Evolutionary conservation across 805 yeast genomes (phyloP).

Genomic region (Nematodospora valgi): DNA sequence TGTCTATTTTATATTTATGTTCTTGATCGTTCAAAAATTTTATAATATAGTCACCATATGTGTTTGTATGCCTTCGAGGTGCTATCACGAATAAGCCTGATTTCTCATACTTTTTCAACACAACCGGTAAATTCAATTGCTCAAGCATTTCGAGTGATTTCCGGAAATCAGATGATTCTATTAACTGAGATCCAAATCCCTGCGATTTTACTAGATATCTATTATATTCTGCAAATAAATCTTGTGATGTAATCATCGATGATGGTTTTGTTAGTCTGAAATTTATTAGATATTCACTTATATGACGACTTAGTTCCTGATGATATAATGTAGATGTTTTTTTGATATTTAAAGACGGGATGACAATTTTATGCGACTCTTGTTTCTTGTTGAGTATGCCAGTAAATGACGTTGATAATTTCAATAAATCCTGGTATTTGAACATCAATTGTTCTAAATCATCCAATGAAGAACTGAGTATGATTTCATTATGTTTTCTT

Average conservation of each 20-base stretch:
- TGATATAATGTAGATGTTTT: constrained; percentile 38
- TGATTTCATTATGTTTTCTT: constrained; percentile 53
- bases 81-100: constrained; percentile 34
- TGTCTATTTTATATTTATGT: constrained; percentile 19
- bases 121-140: constrained; percentile 54
- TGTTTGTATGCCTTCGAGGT: constrained; percentile 17
- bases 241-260: constrained; percentile 40
- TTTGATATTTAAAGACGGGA: constrained; percentile 35
- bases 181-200: constrained; percentile 56
- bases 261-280: constrained; percentile 26
- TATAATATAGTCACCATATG: constrained; percentile 28
- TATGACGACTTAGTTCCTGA: constrained; percentile 72
- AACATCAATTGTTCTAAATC: constrained; percentile 75
- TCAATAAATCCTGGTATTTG: constrained; percentile 71
- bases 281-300: constrained; percentile 62
- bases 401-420: constrained; percentile 46
- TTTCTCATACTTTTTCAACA: constrained; percentile 29
- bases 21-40: constrained; percentile 22
- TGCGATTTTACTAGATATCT: constrained; percentile 31
- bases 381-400: constrained; percentile 4
- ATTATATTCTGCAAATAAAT: constrained; percentile 40
- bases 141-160: constrained; percentile 60
- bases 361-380: constrained; percentile 5
- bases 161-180: constrained; percentile 65
- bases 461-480: constrained; percentile 65